Evolutionary conservation across 2,329 filamentous ascomycete genomes (phyloP).

Genomic region (Phaeosphaeriaceae sp.): DNA sequence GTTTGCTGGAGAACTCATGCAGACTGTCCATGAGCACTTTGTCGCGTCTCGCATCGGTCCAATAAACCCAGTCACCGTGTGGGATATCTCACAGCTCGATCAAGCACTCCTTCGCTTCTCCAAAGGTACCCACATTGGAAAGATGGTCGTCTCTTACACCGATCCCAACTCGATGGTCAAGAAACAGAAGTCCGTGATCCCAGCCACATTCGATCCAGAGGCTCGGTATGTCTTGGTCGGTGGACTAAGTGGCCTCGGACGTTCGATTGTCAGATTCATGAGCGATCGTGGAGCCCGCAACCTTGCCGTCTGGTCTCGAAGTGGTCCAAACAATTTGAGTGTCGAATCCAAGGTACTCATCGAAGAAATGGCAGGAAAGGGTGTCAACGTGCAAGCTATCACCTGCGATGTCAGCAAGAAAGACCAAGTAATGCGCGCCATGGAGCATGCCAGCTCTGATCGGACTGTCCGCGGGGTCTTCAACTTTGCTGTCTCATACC

Average conservation of each 20-base stretch:
- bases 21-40: not conserved
- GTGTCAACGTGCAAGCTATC: slow-evolving; percentile 6
- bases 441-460: not conserved
- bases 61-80: not conserved
- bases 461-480: not conserved
- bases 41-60: not conserved
- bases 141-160: slow-evolving; percentile 6
- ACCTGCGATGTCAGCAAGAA: slow-evolving; percentile 1
- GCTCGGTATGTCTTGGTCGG: slow-evolving; percentile 18
- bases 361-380: slow-evolving; percentile 2
- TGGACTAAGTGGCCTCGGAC: slow-evolving; percentile 18
- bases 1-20: slow-evolving; percentile 8
- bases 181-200: not conserved
- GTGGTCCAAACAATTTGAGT: not conserved
- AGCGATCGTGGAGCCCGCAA: slow-evolving; percentile 15
- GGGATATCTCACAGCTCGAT: not conserved
- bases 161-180: not conserved
- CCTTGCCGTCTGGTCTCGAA: slow-evolving; percentile 13
- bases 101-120: not conserved
- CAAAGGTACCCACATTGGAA: slow-evolving; percentile 3
- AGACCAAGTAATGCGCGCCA: slow-evolving; percentile 1
- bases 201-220: slow-evolving; percentile 4
- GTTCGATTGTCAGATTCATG: slow-evolving; percentile 15
- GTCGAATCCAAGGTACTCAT: slow-evolving; percentile 2
- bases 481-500: not conserved